phyloP scores from a whole-genome alignment of 495 filamentous ascomycete species.

The Penicillium riverlandense region DNA sequence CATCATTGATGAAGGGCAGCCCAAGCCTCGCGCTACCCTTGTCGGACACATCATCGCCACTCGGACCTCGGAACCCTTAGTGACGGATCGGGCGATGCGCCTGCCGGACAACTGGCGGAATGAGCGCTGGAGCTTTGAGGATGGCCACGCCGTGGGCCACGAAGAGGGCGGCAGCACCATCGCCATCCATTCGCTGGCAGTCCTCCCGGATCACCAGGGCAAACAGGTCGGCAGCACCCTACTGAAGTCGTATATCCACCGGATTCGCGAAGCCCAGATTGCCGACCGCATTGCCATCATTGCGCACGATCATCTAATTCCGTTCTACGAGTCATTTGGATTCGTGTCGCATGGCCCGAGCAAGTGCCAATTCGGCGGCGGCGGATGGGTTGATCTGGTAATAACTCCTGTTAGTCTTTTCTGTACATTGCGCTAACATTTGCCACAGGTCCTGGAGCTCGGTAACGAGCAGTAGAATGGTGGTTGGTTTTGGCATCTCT shows the following conservation, averaged over 20 bases:
- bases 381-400: constrained; percentile 66
- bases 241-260: constrained; percentile 68
- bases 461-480: constrained; percentile 13
- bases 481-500: neutral
- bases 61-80: constrained; percentile 47
- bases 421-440: too few relatives aligned
- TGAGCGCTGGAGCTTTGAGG: constrained; percentile 25
- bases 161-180: constrained; percentile 67
- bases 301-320: constrained; percentile 61
- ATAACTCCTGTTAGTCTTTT: constrained; percentile 1
- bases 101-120: constrained; percentile 58
- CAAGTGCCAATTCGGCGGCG: constrained; percentile 61
- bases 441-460: constrained; percentile 25
- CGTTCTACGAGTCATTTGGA: constrained; percentile 71
- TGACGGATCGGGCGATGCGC: constrained; percentile 75
- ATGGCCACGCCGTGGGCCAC: constrained; percentile 47
- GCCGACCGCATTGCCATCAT: constrained; percentile 71
- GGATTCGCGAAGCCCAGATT: constrained; percentile 56
- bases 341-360: constrained; percentile 66
- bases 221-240: constrained; percentile 69
- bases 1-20: constrained; percentile 33
- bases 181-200: constrained; percentile 73
- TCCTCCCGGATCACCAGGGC: constrained; percentile 67
- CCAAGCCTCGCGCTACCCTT: constrained; percentile 48
- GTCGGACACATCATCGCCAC: constrained; percentile 78